These are phyloP conservation scores for Clausena lansium DNA, from an alignment of 345 rosid genomes.

Conservation along the genomic window DNA sequence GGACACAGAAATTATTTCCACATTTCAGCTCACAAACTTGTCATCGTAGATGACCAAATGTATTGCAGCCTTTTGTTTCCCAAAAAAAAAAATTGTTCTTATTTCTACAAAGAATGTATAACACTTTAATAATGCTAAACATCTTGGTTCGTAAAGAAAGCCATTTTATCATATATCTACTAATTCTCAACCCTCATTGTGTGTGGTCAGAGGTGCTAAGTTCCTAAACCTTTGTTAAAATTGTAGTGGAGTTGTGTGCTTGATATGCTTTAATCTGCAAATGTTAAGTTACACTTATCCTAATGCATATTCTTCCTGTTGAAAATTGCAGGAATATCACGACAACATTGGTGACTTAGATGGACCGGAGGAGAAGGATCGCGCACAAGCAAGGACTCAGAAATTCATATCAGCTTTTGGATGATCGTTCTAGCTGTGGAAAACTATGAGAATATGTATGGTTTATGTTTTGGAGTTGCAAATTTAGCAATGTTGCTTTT, in stretches of 20 bases:
- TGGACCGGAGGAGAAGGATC: constrained; percentile 91
- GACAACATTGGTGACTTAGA: constrained; percentile 93
- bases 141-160: background rate
- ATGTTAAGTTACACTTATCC: background rate
- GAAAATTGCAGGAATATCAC: constrained; percentile 68
- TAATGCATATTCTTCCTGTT: background rate
- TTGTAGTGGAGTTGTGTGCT: background rate
- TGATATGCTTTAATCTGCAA: background rate
- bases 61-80: background rate
- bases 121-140: background rate
- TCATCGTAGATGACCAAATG: background rate
- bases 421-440: background rate
- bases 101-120: too few relatives aligned
- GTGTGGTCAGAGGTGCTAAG: background rate
- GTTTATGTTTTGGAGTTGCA: background rate
- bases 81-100: background rate
- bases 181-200: background rate
- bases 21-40: background rate
- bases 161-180: background rate
- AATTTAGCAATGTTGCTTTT: background rate
- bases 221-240: background rate
- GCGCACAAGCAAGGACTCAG: constrained; percentile 67
- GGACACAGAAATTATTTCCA: background rate
- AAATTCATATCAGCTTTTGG: constrained; percentile 63
- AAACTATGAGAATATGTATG: background rate